A percentile compares a stretch with the other conserved stretches of the same genome.
Evolutionary conservation across 768 basidiomycete genomes (phyloP).

Genomic region (Dentipellis fragilis): DNA sequence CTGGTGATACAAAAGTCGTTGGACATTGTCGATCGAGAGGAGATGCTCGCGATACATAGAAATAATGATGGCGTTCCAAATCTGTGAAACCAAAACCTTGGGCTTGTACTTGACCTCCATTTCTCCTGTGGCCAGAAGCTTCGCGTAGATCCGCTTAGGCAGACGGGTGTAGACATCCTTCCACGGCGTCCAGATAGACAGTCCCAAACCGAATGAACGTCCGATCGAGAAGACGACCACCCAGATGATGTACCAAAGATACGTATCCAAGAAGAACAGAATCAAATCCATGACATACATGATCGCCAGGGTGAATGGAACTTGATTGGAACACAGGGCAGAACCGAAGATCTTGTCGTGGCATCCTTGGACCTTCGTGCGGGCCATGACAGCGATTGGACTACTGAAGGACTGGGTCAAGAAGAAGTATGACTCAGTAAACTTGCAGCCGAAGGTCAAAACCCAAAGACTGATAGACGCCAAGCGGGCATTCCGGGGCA

Average conservation of each 20-base stretch:
- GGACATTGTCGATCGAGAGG: slow-evolving; percentile 95
- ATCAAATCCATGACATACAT: slow-evolving; percentile 99
- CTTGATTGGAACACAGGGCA: slow-evolving; percentile 82
- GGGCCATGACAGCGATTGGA: slow-evolving; percentile 93
- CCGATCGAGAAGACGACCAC: slow-evolving; percentile 89
- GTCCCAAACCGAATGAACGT: slow-evolving; percentile 82
- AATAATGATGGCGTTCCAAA: slow-evolving; percentile 99
- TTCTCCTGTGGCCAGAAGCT: slow-evolving; percentile 87
- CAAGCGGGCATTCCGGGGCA: slow-evolving; percentile 60
- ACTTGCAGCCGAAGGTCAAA: slow-evolving; percentile 94
- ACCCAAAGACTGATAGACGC: slow-evolving; percentile 86
- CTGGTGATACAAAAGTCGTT: slow-evolving; percentile 95
- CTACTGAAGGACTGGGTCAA: slow-evolving; percentile 93
- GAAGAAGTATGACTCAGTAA: slow-evolving; percentile 96
- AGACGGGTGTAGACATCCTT: slow-evolving; percentile 92
- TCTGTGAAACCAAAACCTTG: slow-evolving; percentile 96
- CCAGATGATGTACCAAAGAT: slow-evolving; percentile 99
- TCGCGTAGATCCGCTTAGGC: slow-evolving; percentile 97
- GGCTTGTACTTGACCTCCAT: slow-evolving; percentile 99
- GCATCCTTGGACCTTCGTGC: slow-evolving; percentile 88
- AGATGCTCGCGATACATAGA: slow-evolving; percentile 99
- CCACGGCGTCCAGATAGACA: slow-evolving; percentile 99
- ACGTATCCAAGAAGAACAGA: slow-evolving; percentile 98
- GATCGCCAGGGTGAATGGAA: slow-evolving; percentile 89
- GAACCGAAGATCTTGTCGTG: slow-evolving; percentile 74